Percentiles rank a stretch among this genome's conserved stretches.
phyloP scores from a whole-genome alignment of 2,329 filamentous ascomycete species.

The Fusarium liriodendri region DNA sequence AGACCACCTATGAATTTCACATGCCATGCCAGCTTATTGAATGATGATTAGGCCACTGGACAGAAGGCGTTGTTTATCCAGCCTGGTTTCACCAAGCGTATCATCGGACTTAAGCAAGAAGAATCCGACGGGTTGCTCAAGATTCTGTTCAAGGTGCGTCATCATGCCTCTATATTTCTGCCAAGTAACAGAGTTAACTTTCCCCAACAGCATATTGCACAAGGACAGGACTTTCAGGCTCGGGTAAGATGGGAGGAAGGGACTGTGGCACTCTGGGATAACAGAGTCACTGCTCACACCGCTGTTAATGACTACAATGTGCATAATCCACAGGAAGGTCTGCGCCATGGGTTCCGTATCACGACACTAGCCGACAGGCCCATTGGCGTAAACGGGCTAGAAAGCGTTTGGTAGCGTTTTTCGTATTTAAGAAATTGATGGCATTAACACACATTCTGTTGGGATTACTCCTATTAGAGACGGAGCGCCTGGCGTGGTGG shows the following conservation, averaged over 20 bases:
- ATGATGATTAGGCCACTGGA: neutral
- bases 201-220: neutral
- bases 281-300: slow-evolving; percentile 21
- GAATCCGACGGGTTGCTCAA: neutral
- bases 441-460: neutral
- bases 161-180: neutral
- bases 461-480: neutral
- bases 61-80: neutral
- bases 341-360: slow-evolving; percentile 7
- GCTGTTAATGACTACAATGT: slow-evolving; percentile 3
- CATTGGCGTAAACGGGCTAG: neutral
- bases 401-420: neutral
- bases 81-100: neutral
- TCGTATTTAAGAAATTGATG: neutral
- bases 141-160: neutral
- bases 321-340: neutral
- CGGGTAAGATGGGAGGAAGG: slow-evolving; percentile 71
- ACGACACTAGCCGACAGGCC: neutral
- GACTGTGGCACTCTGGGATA: slow-evolving; percentile 69
- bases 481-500: neutral
- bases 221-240: slow-evolving; percentile 68
- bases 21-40: slow-evolving; percentile 27
- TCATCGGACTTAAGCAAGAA: neutral
- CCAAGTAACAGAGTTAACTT: neutral
- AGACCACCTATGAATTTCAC: neutral